phyloP scores from a whole-genome alignment of 495 filamentous ascomycete species.

The Lophium mytilinum region DNA sequence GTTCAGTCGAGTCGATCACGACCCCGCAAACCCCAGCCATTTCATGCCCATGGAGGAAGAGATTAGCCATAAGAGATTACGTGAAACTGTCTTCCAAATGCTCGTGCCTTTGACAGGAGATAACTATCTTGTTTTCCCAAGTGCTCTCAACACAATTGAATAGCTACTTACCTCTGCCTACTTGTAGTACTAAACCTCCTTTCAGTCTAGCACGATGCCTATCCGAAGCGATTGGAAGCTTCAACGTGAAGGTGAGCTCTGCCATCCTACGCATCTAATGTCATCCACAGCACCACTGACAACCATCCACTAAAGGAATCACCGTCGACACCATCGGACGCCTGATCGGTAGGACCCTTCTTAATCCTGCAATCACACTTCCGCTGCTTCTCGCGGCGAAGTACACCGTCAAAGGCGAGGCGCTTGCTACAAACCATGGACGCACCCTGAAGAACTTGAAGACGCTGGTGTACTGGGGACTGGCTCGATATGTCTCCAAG shows the following conservation, averaged over 20 bases:
- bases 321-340: slow-evolving; percentile 50
- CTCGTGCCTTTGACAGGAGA: too few species aligned
- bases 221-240: slow-evolving; percentile 25
- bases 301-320: slow-evolving; percentile 41
- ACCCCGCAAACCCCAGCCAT: too few species aligned
- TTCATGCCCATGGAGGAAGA: too few species aligned
- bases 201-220: slow-evolving; percentile 14
- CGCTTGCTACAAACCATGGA: slow-evolving; percentile 43
- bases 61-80: too few species aligned
- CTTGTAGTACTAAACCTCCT: neutral
- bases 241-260: slow-evolving; percentile 24
- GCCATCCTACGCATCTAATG: neutral
- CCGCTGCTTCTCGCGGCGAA: slow-evolving; percentile 50
- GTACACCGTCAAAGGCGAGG: slow-evolving; percentile 50
- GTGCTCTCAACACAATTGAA: too few species aligned
- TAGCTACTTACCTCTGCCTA: neutral
- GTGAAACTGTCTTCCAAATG: too few species aligned
- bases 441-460: slow-evolving; percentile 33
- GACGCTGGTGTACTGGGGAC: slow-evolving; percentile 7
- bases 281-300: neutral
- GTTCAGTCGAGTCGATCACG: too few species aligned
- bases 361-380: slow-evolving; percentile 55
- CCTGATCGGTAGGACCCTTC: slow-evolving; percentile 46
- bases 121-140: too few species aligned
- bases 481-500: slow-evolving; percentile 33